Base-by-base conservation (phyloP, 2,329 filamentous ascomycete genomes). In the Epicoccum nigrum region DNA sequence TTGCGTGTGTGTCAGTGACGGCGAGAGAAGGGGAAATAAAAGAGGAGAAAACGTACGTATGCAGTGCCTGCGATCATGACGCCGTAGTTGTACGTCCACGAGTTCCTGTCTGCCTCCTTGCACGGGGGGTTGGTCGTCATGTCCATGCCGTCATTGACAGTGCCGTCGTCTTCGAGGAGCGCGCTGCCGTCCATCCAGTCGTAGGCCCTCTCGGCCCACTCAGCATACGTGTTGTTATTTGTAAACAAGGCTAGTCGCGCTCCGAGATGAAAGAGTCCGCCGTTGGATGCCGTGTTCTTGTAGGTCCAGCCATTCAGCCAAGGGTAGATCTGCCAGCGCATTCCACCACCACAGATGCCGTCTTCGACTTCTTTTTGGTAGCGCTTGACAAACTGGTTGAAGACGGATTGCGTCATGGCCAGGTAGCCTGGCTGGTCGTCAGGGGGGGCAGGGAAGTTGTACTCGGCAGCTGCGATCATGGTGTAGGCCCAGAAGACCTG, bases 401-500 rank as follows among this genome's bases (percentile, higher is more conserved):
- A 72, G 33, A 74, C 71, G 11, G 69, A 70, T 40, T 74, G 71
- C 0, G 75, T 76, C 34, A 79, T 71, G 4, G 73, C 74, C 12
- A 79, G 68, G 76, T 76, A 79, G 21, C 68, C 69, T 2, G 76
- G 76, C 33, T 76, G 54, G 34, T 69, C 69, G 6, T 62, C 38
- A 1, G 72, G 71, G 4, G 75, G 77, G 25, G 72, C 68, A 1
- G 74, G 72, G 53, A 78, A 80, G 33, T 76, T 76, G 48, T 73
- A 67, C 58, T 85, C 82, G 9, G 81, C 81, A 2, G 82, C 82
- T 1, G 79, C 76, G 75, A 85, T 81, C 32, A 79, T 81, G 20
- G 79, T 76, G 51, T 82, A 79, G 2, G 74, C 82, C 82, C 82
- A 85, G 62, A 84, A 83, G 7, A 74, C 76, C 63, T 84, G 82